Percentiles rank a stretch among this genome's conserved stretches.
These are phyloP conservation scores for Esteya vermicola DNA, from an alignment of 2,329 filamentous ascomycete genomes.

Conservation along the genomic window DNA sequence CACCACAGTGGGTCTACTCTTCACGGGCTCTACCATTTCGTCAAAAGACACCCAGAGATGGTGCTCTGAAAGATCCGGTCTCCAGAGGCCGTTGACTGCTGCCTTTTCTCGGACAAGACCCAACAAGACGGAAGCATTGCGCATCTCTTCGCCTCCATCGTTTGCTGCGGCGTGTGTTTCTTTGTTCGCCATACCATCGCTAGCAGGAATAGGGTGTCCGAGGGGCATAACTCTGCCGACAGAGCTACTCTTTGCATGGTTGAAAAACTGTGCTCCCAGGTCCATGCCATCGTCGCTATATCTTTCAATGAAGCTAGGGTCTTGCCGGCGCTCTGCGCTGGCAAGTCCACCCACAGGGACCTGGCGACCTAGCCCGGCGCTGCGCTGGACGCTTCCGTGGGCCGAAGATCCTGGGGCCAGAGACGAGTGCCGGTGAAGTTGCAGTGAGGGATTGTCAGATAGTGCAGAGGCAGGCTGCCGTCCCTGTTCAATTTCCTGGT, in stretches of 20 bases:
- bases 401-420: conserved; percentile 23
- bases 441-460: conserved; percentile 41
- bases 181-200: too few species aligned
- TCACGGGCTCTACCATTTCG: conserved; percentile 5
- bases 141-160: conserved; percentile 4
- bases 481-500: conserved; percentile 41
- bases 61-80: not conserved
- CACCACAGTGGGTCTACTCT: conserved; percentile 7
- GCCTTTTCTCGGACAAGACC: conserved; percentile 4
- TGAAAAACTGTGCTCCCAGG: not conserved
- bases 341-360: conserved; percentile 21
- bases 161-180: too few species aligned
- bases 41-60: conserved; percentile 9
- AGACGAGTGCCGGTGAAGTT: conserved; percentile 38
- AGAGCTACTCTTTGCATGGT: not conserved
- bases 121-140: conserved; percentile 1
- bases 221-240: not conserved
- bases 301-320: conserved; percentile 10
- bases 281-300: conserved; percentile 9
- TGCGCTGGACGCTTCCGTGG: conserved; percentile 18
- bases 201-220: not conserved
- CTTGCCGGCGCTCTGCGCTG: conserved; percentile 5
- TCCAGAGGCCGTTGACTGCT: not conserved
- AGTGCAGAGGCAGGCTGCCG: conserved; percentile 53
- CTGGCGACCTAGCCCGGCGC: conserved; percentile 14